A percentile compares a stretch with the other conserved stretches of the same genome.
Conservation (phyloP, 352 stramenopile species). For the Phytophthora ohioensis region DNA sequence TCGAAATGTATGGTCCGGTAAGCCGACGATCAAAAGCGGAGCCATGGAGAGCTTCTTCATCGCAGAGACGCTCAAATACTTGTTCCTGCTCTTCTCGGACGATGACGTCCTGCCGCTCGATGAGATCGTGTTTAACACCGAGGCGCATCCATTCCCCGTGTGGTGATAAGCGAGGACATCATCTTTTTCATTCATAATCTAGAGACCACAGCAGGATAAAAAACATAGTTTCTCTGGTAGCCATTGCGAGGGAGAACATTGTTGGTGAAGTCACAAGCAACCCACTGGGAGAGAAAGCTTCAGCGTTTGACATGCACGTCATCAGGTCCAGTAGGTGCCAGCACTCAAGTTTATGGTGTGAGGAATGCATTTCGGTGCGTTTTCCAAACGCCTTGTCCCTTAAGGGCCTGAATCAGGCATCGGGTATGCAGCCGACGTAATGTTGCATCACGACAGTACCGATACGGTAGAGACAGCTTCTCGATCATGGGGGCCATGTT, state of each 20-base stretch:
- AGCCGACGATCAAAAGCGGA: conserved; percentile 31
- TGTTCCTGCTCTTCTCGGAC: conserved; percentile 90
- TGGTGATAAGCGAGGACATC: conserved; percentile 13
- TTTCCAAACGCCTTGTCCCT: too few relatives aligned
- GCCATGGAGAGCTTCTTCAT: conserved; percentile 92
- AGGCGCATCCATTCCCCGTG: conserved; percentile 78
- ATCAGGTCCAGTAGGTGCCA: not conserved
- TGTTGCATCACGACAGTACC: too few relatives aligned
- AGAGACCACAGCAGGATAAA: not conserved
- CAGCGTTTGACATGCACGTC: not conserved
- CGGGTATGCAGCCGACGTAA: too few relatives aligned
- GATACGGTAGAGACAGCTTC: too few relatives aligned
- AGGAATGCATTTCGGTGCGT: too few relatives aligned
- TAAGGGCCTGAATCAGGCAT: too few relatives aligned
- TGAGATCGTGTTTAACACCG: conserved; percentile 88
- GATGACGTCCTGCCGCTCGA: conserved; percentile 74
- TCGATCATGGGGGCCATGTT: too few relatives aligned
- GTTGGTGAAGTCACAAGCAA: not conserved
- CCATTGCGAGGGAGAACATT: not conserved
- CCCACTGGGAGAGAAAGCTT: not conserved
- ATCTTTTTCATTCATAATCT: not conserved
- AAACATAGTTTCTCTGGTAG: not conserved
- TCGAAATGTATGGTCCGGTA: conserved; percentile 54
- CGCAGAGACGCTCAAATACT: conserved; percentile 94
- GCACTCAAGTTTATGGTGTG: too few relatives aligned